These are phyloP conservation scores for Phytopythium vexans DNA, from an alignment of 352 stramenopile genomes.

Conservation along the genomic window DNA sequence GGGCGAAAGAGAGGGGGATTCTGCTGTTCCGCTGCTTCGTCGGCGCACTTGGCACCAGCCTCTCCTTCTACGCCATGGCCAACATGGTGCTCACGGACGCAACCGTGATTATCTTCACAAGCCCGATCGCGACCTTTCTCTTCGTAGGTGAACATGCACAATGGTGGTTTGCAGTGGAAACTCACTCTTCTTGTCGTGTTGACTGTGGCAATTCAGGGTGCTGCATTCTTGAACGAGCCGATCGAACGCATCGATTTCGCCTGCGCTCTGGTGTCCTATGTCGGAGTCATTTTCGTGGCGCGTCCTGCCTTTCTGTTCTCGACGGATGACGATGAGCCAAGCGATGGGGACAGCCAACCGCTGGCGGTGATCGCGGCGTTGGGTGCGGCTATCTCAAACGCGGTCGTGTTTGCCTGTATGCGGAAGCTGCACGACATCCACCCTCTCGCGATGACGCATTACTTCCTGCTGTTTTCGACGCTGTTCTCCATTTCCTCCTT, in stretches of 20 bases:
- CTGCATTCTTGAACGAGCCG: slow-evolving; percentile 37
- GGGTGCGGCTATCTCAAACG: slow-evolving; percentile 23
- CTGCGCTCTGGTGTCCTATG: slow-evolving; percentile 39
- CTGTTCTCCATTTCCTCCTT: slow-evolving; percentile 22
- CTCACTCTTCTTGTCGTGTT: background rate
- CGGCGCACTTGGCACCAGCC: slow-evolving; percentile 43
- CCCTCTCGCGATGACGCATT: slow-evolving; percentile 36
- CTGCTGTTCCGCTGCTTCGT: slow-evolving; percentile 51
- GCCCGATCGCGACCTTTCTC: slow-evolving; percentile 57
- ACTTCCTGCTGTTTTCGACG: slow-evolving; percentile 42
- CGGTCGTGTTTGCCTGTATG: slow-evolving; percentile 43
- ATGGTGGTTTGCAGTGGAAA: too few relatives aligned
- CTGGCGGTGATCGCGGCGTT: slow-evolving; percentile 33
- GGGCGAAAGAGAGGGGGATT: slow-evolving; percentile 25
- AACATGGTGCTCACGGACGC: slow-evolving; percentile 76
- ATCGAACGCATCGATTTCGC: slow-evolving; percentile 44
- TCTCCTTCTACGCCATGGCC: slow-evolving; percentile 60
- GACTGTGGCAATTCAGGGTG: slow-evolving; percentile 20
- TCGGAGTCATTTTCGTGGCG: slow-evolving; percentile 54
- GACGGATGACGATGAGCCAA: slow-evolving; percentile 8
- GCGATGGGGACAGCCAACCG: slow-evolving; percentile 8
- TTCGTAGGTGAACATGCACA: slow-evolving; percentile 21
- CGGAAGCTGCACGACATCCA: slow-evolving; percentile 49
- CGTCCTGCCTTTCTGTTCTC: slow-evolving; percentile 53
- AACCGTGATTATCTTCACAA: slow-evolving; percentile 64